These are phyloP conservation scores for Lachancea kluyveri DNA, from an alignment of 805 yeast species.

Conservation along the genomic window DNA sequence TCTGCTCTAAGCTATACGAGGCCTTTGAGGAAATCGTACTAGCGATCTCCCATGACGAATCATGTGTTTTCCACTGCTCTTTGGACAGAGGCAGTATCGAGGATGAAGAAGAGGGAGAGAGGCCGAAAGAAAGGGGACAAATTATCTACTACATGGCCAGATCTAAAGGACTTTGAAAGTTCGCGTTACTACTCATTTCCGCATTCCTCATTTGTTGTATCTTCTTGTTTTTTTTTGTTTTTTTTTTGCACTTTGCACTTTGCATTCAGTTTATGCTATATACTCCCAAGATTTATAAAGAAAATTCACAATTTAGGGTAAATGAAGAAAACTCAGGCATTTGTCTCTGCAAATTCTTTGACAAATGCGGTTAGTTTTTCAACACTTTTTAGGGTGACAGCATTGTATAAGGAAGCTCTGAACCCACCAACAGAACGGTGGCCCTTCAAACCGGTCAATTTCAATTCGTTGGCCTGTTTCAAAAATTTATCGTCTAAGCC, in stretches of 20 bases:
- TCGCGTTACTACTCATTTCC: no score
- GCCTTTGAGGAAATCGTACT: constrained; percentile 56
- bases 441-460: constrained; percentile 81
- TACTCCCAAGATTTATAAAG: no score
- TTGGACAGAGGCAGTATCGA: constrained; percentile 42
- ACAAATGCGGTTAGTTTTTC: constrained; percentile 51
- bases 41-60: constrained; percentile 49
- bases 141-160: constrained; percentile 51
- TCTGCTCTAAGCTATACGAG: constrained; percentile 55
- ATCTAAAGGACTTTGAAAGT: constrained; percentile 21
- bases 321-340: no score
- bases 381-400: constrained; percentile 61
- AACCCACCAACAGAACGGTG: constrained; percentile 97
- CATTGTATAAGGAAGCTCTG: constrained; percentile 89
- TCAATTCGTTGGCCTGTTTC: constrained; percentile 51
- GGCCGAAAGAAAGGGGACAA: constrained; percentile 49
- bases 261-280: no score
- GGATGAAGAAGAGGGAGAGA: constrained; percentile 12
- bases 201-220: no score
- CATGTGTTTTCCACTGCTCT: constrained; percentile 60
- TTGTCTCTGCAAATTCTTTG: constrained; percentile 48
- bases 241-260: no score
- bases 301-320: no score
- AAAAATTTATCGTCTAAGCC: constrained; percentile 67
- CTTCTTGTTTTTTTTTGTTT: no score